A percentile compares a stretch with the other conserved stretches of the same genome.
phyloP scores from a whole-genome alignment of 108 stramenopile species.

The Cyclotella choctawhatcheeana region DNA sequence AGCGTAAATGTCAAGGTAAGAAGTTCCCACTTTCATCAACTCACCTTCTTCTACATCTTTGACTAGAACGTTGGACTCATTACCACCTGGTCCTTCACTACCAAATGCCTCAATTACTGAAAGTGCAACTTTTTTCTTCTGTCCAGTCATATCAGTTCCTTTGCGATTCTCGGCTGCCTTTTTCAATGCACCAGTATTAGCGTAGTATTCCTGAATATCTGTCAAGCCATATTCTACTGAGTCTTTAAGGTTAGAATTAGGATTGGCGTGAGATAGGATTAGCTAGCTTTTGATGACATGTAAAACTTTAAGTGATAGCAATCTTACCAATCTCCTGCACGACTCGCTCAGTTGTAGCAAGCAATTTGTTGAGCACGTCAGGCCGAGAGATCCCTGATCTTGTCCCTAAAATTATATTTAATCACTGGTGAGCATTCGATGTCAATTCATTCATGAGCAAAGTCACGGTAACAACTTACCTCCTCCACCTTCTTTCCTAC shows the following conservation, averaged over 20 bases:
- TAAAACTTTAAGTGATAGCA: not conserved
- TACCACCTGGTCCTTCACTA: constrained; percentile 36
- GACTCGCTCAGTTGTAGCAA: constrained; percentile 81
- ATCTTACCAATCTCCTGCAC: constrained; percentile 74
- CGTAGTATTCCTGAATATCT: constrained; percentile 87
- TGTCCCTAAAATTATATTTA: constrained; percentile 1
- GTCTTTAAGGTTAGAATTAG: constrained; percentile 42
- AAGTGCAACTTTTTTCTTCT: constrained; percentile 67
- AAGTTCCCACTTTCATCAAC: not conserved
- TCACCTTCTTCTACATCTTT: constrained; percentile 74
- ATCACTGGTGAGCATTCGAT: not conserved
- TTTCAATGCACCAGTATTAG: constrained; percentile 88
- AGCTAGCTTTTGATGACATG: too few species aligned
- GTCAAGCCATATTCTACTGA: constrained; percentile 87
- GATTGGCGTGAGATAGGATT: too few species aligned
- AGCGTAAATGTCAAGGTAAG: not conserved
- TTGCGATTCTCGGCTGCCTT: constrained; percentile 86
- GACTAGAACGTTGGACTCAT: constrained; percentile 58
- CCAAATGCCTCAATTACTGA: constrained; percentile 89
- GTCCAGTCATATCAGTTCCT: constrained; percentile 42
- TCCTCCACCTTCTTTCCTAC: constrained; percentile 66
- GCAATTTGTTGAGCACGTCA: constrained; percentile 72
- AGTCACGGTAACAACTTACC: too few species aligned
- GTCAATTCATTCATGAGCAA: too few species aligned
- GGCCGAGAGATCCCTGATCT: constrained; percentile 65